Evolutionary conservation across 805 yeast genomes (phyloP).

Genomic region (Metschnikowia koreensis): DNA sequence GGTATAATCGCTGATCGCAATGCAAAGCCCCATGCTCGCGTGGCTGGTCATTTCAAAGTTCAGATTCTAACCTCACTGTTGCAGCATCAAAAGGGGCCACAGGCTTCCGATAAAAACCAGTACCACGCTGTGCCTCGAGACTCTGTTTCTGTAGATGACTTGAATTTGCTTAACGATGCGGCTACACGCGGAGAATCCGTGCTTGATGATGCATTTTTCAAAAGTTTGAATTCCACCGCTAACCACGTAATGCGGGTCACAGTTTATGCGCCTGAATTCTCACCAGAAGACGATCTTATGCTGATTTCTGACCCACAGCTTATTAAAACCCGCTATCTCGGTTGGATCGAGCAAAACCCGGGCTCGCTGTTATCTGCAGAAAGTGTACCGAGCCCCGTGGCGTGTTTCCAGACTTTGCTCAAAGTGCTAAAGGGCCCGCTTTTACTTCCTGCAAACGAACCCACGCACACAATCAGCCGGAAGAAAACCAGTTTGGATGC

Average conservation of each 20-base stretch:
- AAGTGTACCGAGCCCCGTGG: conserved; percentile 50
- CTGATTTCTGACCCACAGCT: conserved; percentile 45
- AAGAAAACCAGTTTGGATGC: conserved; percentile 52
- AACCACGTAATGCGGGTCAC: conserved; percentile 48
- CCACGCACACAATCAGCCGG: conserved; percentile 54
- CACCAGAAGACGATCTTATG: conserved; percentile 47
- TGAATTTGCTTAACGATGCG: conserved; percentile 18
- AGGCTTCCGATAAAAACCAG: conserved; percentile 31
- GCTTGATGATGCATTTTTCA: conserved; percentile 37
- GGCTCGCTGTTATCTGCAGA: conserved; percentile 26
- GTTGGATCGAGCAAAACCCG: conserved; percentile 30
- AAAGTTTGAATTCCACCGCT: conserved; percentile 23
- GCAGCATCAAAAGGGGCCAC: background rate
- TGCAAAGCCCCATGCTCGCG: background rate
- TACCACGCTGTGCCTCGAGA: conserved; percentile 31
- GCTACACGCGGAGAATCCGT: conserved; percentile 11
- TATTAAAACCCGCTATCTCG: conserved; percentile 51
- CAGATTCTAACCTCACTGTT: conserved; percentile 23
- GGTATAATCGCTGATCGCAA: conserved; percentile 28
- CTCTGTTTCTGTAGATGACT: conserved; percentile 30
- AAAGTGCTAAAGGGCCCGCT: conserved; percentile 71
- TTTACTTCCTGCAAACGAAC: conserved; percentile 39
- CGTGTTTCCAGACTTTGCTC: conserved; percentile 59
- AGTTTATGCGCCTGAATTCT: conserved; percentile 51
- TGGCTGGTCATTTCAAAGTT: conserved; percentile 30